Evolutionary conservation across 345 rosid species (phyloP).

Genomic region (Citrus mangshanensis): DNA sequence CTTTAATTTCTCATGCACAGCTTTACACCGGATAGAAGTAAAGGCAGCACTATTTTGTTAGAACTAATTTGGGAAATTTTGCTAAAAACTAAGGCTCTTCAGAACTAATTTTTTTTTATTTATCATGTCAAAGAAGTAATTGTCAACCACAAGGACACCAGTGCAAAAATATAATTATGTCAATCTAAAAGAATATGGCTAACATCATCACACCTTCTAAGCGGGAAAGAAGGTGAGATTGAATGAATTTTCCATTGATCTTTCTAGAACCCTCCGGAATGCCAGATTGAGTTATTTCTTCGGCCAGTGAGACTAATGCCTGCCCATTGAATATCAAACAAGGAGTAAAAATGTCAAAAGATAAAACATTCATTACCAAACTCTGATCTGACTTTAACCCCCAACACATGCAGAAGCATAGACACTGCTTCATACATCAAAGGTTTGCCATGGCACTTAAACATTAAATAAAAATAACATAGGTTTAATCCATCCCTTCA

Average conservation of each 20-base stretch:
- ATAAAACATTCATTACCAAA: background rate
- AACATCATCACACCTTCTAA: slow-evolving; percentile 51
- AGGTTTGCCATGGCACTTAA: background rate
- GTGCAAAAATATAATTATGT: background rate
- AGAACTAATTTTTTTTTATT: background rate
- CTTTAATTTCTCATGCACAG: slow-evolving; percentile 53
- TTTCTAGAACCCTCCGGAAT: slow-evolving; percentile 79
- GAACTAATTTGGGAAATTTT: background rate
- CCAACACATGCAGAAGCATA: background rate
- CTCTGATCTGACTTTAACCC: background rate
- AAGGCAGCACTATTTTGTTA: slow-evolving; percentile 5
- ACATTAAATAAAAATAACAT: background rate
- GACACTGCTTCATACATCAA: background rate
- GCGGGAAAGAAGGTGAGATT: slow-evolving; percentile 71
- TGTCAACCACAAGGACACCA: background rate
- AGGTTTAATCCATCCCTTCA: background rate
- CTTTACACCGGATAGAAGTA: slow-evolving; percentile 28
- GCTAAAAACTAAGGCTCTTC: background rate
- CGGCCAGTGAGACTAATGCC: slow-evolving; percentile 62
- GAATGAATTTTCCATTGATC: slow-evolving; percentile 83
- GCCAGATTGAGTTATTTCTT: slow-evolving; percentile 64
- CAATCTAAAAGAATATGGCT: background rate
- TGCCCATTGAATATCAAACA: slow-evolving; percentile 22
- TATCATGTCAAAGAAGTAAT: background rate
- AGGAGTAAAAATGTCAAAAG: background rate